Evolutionary conservation across 208 protist species (phyloP).

Genomic region (Jaenimonas drosophilae): DNA sequence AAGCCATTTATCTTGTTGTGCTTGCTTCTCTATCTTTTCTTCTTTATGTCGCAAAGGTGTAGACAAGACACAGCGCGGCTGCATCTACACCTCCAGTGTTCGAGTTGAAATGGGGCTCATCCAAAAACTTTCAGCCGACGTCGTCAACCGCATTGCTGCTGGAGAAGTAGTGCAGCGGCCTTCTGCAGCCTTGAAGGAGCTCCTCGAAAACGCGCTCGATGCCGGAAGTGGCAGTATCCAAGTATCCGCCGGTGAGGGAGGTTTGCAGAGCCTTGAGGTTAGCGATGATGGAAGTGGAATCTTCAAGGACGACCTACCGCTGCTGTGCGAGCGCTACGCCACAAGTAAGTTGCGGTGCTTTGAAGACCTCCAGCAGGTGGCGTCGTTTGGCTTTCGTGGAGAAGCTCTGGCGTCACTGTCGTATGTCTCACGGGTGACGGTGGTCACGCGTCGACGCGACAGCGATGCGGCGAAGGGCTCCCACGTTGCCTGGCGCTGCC

Average conservation of each 20-base stretch:
- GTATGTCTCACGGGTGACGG: slow-evolving; percentile 66
- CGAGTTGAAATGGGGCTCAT: slow-evolving; percentile 86
- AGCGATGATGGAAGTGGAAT: slow-evolving; percentile 97
- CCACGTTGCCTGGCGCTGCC: slow-evolving; percentile 35
- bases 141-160: slow-evolving; percentile 96
- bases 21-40: not conserved
- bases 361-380: slow-evolving; percentile 79
- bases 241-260: slow-evolving; percentile 87
- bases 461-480: not conserved
- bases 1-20: not conserved
- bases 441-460: slow-evolving; percentile 41
- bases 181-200: slow-evolving; percentile 96
- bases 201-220: slow-evolving; percentile 98
- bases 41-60: not conserved
- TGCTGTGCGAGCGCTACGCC: slow-evolving; percentile 96
- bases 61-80: no score
- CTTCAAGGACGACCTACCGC: slow-evolving; percentile 85
- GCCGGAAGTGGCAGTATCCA: slow-evolving; percentile 88
- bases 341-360: slow-evolving; percentile 91
- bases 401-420: slow-evolving; percentile 87
- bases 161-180: slow-evolving; percentile 98
- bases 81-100: no score
- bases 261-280: slow-evolving; percentile 95
- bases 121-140: slow-evolving; percentile 80
- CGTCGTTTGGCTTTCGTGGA: slow-evolving; percentile 90